phyloP scores from a whole-genome alignment of 139 green algal genomes.

The Micromonas pusilla region DNA sequence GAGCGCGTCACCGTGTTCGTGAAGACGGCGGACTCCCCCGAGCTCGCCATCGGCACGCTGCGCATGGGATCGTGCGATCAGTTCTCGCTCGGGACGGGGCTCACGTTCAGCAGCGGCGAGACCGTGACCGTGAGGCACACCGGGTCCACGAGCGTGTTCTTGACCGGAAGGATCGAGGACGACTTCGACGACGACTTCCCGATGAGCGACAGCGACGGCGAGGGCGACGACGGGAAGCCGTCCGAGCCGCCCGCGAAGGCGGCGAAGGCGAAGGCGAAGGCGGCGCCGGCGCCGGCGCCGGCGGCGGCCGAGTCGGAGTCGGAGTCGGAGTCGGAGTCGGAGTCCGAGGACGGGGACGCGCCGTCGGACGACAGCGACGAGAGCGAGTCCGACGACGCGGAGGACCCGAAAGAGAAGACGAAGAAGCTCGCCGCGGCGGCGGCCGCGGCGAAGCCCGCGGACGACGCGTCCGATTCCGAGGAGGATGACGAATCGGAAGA shows the following conservation, averaged over 20 bases:
- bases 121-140: not conserved
- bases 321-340: too few relatives aligned
- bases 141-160: not conserved
- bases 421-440: not conserved
- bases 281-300: too few relatives aligned
- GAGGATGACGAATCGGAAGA: not conserved
- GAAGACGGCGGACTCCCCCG: not conserved
- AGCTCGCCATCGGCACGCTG: not conserved
- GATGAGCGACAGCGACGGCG: not conserved
- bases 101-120: not conserved
- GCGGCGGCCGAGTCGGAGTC: too few relatives aligned
- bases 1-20: not conserved
- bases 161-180: conserved; percentile 17
- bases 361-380: not conserved
- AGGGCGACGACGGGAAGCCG: not conserved
- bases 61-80: not conserved
- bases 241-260: not conserved
- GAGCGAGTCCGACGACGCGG: not conserved
- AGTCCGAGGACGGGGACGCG: not conserved
- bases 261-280: not conserved
- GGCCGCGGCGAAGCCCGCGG: not conserved
- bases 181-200: not conserved
- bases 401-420: conserved; percentile 3
- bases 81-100: conserved; percentile 5
- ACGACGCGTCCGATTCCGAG: not conserved